A percentile compares a stretch with the other conserved stretches of the same genome.
Conservation (phyloP, 2,329 filamentous ascomycete genomes). For the Alternaria angustiovoidea region DNA sequence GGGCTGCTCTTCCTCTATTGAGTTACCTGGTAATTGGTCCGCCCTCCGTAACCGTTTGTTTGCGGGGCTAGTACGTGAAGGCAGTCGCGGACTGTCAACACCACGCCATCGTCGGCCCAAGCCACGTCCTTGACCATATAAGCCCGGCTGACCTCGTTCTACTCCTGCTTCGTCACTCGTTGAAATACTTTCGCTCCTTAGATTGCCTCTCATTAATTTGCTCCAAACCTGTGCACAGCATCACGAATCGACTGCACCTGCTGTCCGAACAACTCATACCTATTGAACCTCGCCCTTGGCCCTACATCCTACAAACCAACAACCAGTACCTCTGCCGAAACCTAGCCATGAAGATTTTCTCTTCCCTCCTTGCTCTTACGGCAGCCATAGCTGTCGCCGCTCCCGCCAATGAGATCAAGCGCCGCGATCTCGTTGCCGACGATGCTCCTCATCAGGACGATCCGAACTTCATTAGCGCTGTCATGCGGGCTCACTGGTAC, state of each 20-base stretch:
- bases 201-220: constrained; percentile 15
- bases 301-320: background rate
- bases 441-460: constrained; percentile 39
- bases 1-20: background rate
- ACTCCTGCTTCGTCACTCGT: constrained; percentile 8
- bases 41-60: constrained; percentile 17
- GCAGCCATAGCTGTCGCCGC: constrained; percentile 33
- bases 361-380: constrained; percentile 29
- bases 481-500: constrained; percentile 49
- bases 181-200: constrained; percentile 13
- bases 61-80: constrained; percentile 20
- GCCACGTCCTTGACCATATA: constrained; percentile 22
- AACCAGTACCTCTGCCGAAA: background rate
- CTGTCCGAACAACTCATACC: constrained; percentile 19
- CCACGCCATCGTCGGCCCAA: constrained; percentile 15
- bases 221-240: constrained; percentile 21
- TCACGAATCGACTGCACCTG: constrained; percentile 24
- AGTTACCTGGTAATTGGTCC: constrained; percentile 4
- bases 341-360: constrained; percentile 40
- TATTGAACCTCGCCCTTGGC: constrained; percentile 8
- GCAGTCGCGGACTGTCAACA: constrained; percentile 18
- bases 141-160: constrained; percentile 3
- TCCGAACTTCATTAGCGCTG: constrained; percentile 40
- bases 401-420: constrained; percentile 25
- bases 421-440: constrained; percentile 27